Conservation (phyloP, 1,284 basidiomycete species). For the Moesziomyces sp. region DNA sequence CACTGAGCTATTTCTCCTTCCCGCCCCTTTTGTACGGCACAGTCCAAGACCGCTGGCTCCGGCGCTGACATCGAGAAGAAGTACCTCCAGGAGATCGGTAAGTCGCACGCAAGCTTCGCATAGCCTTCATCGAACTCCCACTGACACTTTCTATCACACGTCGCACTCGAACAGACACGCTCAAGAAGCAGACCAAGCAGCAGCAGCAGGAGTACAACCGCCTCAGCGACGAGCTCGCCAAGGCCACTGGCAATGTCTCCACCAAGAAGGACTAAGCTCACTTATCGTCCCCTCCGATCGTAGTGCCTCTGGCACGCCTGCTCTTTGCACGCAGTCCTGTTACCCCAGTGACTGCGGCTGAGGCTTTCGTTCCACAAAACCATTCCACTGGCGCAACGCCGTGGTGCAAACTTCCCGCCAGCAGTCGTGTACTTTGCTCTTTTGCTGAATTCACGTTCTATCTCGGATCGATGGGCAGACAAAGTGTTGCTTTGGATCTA, state of each 20-base stretch:
- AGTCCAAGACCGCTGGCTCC: conserved; percentile 27
- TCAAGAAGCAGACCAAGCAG: conserved; percentile 66
- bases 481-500: no score
- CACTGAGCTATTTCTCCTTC: no score
- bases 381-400: no score
- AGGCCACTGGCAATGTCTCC: conserved; percentile 51
- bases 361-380: no score
- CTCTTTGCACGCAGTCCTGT: not conserved
- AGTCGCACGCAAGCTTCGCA: not conserved
- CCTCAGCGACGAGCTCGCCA: conserved; percentile 63
- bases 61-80: conserved; percentile 61
- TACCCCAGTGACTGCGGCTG: no score
- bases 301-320: not conserved
- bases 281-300: not conserved
- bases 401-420: no score
- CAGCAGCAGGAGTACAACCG: conserved; percentile 67
- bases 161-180: conserved; percentile 34
- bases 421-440: no score
- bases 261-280: conserved; percentile 53
- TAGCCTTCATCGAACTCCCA: not conserved
- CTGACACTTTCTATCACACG: not conserved
- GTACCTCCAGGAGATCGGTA: conserved; percentile 52
- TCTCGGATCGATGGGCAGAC: no score
- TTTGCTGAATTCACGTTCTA: no score
- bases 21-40: not conserved